Conservation (phyloP, 192 early-diverging fungal species). For the Coemansia sp. region DNA sequence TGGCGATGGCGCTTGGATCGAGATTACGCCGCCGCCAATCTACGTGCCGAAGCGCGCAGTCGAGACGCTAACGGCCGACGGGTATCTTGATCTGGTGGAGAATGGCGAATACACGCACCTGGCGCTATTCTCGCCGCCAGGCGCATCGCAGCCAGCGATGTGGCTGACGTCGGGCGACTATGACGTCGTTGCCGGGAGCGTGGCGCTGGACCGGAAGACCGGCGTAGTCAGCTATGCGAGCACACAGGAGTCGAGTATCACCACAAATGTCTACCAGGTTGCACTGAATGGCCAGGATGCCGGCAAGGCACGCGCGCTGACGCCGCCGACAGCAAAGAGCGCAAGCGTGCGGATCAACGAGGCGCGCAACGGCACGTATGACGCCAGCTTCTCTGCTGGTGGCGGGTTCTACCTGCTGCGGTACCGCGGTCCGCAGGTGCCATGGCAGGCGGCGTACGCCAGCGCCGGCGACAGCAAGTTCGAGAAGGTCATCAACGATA, state of each 20-base stretch:
- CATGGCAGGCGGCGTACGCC: constrained; percentile 70
- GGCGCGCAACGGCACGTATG: constrained; percentile 56
- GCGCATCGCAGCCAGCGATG: constrained; percentile 49
- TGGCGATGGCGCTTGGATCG: constrained; percentile 75
- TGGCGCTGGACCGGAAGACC: constrained; percentile 37
- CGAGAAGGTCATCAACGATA: constrained; percentile 59
- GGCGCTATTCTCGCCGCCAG: constrained; percentile 61
- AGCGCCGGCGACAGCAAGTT: constrained; percentile 52
- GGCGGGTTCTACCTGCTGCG: constrained; percentile 70
- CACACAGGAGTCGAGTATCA: constrained; percentile 41
- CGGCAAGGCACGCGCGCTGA: constrained; percentile 18
- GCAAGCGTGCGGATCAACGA: constrained; percentile 22
- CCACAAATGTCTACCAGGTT: constrained; percentile 50
- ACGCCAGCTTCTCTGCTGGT: constrained; percentile 69
- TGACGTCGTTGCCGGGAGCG: constrained; percentile 60
- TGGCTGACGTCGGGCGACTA: constrained; percentile 71
- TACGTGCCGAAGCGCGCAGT: constrained; percentile 36
- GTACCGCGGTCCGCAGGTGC: constrained; percentile 84
- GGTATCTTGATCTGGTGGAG: constrained; percentile 67
- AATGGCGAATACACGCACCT: constrained; percentile 68
- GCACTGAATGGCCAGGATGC: constrained; percentile 31
- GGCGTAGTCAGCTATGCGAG: constrained; percentile 52
- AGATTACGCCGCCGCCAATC: constrained; percentile 49
- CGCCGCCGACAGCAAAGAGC: constrained; percentile 34
- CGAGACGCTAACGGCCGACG: constrained; percentile 37